Conservation (phyloP, 2,329 filamentous ascomycete genomes). For the Colletotrichum spaethianum region DNA sequence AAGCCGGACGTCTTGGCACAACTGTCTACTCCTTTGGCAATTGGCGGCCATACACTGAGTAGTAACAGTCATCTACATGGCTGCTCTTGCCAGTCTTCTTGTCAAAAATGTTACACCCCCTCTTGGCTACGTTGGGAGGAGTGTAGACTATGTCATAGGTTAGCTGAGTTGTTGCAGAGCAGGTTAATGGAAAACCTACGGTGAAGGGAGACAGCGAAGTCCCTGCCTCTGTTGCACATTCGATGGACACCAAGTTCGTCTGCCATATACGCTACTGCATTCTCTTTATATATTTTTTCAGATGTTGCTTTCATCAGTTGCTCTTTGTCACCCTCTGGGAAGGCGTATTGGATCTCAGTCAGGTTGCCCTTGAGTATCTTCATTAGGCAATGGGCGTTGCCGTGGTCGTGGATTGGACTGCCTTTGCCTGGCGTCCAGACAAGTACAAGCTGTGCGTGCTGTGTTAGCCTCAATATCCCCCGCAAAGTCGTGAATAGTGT, state of each 20-base stretch:
- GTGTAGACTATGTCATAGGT: slow-evolving; percentile 76
- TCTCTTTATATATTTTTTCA: slow-evolving; percentile 76
- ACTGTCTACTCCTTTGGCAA: slow-evolving; percentile 56
- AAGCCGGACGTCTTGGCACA: slow-evolving; percentile 5
- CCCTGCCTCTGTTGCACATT: slow-evolving; percentile 81
- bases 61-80: slow-evolving; percentile 81
- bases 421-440: slow-evolving; percentile 90
- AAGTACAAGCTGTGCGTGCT: slow-evolving; percentile 80
- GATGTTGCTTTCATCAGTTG: slow-evolving; percentile 66
- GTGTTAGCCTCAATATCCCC: slow-evolving; percentile 44
- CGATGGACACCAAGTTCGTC: slow-evolving; percentile 90
- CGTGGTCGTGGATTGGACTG: slow-evolving; percentile 90
- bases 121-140: slow-evolving; percentile 89
- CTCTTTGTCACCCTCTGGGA: slow-evolving; percentile 65
- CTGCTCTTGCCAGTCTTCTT: slow-evolving; percentile 80
- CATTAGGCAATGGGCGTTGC: slow-evolving; percentile 93
- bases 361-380: slow-evolving; percentile 85
- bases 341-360: slow-evolving; percentile 85
- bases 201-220: slow-evolving; percentile 88
- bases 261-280: slow-evolving; percentile 91
- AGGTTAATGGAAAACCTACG: slow-evolving; percentile 25
- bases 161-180: slow-evolving; percentile 20
- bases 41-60: slow-evolving; percentile 71
- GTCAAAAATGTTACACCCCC: slow-evolving; percentile 87
- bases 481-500: slow-evolving; percentile 46